These are phyloP conservation scores for Lactarius trivialis DNA, from an alignment of 768 basidiomycete genomes.

Conservation along the genomic window DNA sequence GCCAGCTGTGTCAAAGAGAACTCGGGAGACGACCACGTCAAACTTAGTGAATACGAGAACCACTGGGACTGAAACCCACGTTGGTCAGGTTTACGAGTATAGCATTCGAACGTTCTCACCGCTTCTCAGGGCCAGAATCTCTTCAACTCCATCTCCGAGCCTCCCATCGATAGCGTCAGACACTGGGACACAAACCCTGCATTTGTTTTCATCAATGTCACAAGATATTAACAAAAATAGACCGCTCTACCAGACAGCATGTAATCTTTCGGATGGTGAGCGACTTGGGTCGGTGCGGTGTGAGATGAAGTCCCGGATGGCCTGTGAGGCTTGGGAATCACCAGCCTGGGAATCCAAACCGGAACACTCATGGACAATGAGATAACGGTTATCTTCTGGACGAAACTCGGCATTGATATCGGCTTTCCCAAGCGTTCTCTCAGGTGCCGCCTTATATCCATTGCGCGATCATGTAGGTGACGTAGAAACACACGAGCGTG, in stretches of 20 bases:
- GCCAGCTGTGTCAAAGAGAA: background rate
- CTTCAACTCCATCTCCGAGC: background rate
- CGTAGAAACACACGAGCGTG: background rate
- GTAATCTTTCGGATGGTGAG: conserved; percentile 1
- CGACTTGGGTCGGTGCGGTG: background rate
- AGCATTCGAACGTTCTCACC: background rate
- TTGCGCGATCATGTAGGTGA: background rate
- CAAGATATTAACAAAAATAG: background rate
- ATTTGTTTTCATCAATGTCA: background rate
- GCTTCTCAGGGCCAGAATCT: background rate
- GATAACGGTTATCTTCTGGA: background rate
- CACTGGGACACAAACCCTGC: background rate
- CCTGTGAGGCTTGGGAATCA: background rate
- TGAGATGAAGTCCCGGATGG: background rate
- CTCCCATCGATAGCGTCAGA: background rate
- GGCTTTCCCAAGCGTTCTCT: background rate
- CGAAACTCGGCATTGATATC: background rate
- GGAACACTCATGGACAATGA: conserved; percentile 5
- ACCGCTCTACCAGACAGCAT: background rate
- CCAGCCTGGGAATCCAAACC: background rate
- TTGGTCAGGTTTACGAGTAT: background rate
- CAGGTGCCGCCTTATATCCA: background rate
- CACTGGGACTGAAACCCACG: background rate
- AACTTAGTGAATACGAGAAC: conserved; percentile 6
- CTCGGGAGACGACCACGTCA: background rate